Evolutionary conservation across 2,329 filamentous ascomycete genomes (phyloP).

Genomic region (Ceratocystis lukuohia): DNA sequence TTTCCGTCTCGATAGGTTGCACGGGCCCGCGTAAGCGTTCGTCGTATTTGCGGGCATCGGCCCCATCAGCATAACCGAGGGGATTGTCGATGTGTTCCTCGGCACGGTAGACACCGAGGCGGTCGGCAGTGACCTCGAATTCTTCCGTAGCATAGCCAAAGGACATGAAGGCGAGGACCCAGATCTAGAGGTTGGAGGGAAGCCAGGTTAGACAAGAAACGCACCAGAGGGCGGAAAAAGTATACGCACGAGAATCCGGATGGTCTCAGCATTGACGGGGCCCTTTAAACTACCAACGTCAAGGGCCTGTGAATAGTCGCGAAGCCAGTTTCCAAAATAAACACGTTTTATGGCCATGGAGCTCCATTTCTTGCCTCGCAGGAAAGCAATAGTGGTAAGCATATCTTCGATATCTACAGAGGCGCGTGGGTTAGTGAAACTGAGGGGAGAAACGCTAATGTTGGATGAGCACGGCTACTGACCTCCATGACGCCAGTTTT

Average conservation of each 20-base stretch:
- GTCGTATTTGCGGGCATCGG: slow-evolving; percentile 72
- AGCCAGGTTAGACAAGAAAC: background rate
- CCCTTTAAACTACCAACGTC: slow-evolving; percentile 69
- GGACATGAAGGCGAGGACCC: slow-evolving; percentile 59
- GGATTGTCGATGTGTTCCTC: slow-evolving; percentile 62
- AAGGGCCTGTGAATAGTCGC: slow-evolving; percentile 74
- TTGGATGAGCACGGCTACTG: slow-evolving; percentile 4
- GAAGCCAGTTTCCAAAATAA: slow-evolving; percentile 79
- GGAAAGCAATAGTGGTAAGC: slow-evolving; percentile 61
- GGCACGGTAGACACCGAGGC: slow-evolving; percentile 62
- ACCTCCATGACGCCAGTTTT: slow-evolving; percentile 59
- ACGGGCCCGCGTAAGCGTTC: slow-evolving; percentile 70
- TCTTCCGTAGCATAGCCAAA: slow-evolving; percentile 60
- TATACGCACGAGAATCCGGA: slow-evolving; percentile 50
- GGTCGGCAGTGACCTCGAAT: slow-evolving; percentile 65
- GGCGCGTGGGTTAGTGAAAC: background rate
- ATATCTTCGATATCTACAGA: slow-evolving; percentile 61
- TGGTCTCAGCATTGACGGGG: slow-evolving; percentile 57
- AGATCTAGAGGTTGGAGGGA: slow-evolving; percentile 13
- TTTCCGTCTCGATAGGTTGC: slow-evolving; percentile 53
- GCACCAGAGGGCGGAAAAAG: background rate
- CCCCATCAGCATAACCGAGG: slow-evolving; percentile 62
- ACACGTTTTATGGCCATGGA: slow-evolving; percentile 62
- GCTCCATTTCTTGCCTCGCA: slow-evolving; percentile 75
- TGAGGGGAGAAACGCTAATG: background rate